Percentiles rank a stretch among this genome's conserved stretches.
Conservation (phyloP, 192 early-diverging fungal species). For the Irineochytrium annulatum region DNA sequence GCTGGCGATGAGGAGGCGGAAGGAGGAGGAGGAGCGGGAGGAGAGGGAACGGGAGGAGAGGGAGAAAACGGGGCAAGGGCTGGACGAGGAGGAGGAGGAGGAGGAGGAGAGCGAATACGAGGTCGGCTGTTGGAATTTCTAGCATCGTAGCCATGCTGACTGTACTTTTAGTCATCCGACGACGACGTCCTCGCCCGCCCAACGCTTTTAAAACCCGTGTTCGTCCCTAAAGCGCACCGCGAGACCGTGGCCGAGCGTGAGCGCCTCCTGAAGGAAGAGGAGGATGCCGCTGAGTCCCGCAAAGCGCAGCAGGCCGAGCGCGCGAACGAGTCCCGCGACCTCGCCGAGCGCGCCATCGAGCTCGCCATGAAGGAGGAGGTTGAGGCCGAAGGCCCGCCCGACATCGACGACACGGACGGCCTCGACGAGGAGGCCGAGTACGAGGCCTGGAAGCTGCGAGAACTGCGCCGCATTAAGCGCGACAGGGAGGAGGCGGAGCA, state of each 20-base stretch:
- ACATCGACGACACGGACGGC: slow-evolving; percentile 90
- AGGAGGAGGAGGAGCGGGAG: background rate
- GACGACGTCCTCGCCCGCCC: slow-evolving; percentile 56
- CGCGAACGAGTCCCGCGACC: slow-evolving; percentile 70
- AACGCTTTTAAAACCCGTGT: slow-evolving; percentile 81
- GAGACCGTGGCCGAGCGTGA: slow-evolving; percentile 59
- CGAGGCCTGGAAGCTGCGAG: slow-evolving; percentile 86
- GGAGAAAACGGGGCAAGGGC: slow-evolving; percentile 13
- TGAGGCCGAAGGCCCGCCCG: slow-evolving; percentile 37
- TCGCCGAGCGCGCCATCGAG: slow-evolving; percentile 71
- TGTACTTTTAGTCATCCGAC: too few species aligned
- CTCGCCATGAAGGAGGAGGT: slow-evolving; percentile 56
- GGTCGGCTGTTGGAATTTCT: slow-evolving; percentile 60
- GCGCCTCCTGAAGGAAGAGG: slow-evolving; percentile 47
- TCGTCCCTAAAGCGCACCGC: slow-evolving; percentile 73
- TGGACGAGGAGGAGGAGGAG: slow-evolving; percentile 45
- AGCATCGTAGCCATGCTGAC: slow-evolving; percentile 35
- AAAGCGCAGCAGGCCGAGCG: slow-evolving; percentile 52
- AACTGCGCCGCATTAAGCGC: slow-evolving; percentile 82
- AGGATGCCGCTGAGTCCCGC: slow-evolving; percentile 54
- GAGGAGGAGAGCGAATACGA: slow-evolving; percentile 24
- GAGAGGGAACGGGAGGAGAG: slow-evolving; percentile 7
- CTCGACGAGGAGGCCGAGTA: slow-evolving; percentile 84
- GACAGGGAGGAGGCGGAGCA: slow-evolving; percentile 72
- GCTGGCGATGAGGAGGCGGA: background rate